These are phyloP conservation scores for Phytophthora cactorum DNA, from an alignment of 352 stramenopile genomes.

Conservation along the genomic window DNA sequence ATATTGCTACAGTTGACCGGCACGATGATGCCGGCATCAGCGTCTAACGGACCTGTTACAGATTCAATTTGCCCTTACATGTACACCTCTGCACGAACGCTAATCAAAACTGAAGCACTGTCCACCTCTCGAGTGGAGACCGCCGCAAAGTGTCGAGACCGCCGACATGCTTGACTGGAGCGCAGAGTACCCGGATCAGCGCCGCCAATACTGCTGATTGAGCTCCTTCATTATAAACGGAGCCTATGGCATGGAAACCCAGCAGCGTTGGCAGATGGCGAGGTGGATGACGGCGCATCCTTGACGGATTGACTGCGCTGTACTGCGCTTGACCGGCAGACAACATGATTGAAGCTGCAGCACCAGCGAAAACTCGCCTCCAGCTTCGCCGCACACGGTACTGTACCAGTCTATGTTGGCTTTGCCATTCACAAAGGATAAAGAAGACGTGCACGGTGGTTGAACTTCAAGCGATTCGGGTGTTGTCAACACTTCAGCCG, in stretches of 20 bases:
- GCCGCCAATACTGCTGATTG: background rate
- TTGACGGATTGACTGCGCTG: constrained; percentile 2
- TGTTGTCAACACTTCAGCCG: constrained; percentile 29
- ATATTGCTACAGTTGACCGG: no score
- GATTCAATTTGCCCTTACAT: constrained; percentile 3
- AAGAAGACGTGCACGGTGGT: constrained; percentile 24
- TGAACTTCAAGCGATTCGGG: constrained; percentile 35
- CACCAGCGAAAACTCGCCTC: constrained; percentile 8
- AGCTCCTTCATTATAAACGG: background rate
- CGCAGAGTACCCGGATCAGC: background rate
- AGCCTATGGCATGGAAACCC: no score
- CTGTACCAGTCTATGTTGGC: constrained; percentile 23
- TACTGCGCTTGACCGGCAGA: constrained; percentile 23
- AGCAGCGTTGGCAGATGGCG: constrained; percentile 19
- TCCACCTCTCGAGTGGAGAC: constrained; percentile 19
- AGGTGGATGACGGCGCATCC: constrained; percentile 8
- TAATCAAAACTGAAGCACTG: constrained; percentile 34
- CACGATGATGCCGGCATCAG: background rate
- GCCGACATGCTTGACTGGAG: constrained; percentile 12
- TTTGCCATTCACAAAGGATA: constrained; percentile 34
- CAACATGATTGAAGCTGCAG: constrained; percentile 17
- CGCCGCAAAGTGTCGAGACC: constrained; percentile 27
- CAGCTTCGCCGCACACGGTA: constrained; percentile 8
- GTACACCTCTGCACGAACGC: constrained; percentile 4
- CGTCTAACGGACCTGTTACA: constrained; percentile 6